These are phyloP conservation scores for Dictyostelium purpureum DNA, from an alignment of 78 protist species.

Conservation along the genomic window DNA sequence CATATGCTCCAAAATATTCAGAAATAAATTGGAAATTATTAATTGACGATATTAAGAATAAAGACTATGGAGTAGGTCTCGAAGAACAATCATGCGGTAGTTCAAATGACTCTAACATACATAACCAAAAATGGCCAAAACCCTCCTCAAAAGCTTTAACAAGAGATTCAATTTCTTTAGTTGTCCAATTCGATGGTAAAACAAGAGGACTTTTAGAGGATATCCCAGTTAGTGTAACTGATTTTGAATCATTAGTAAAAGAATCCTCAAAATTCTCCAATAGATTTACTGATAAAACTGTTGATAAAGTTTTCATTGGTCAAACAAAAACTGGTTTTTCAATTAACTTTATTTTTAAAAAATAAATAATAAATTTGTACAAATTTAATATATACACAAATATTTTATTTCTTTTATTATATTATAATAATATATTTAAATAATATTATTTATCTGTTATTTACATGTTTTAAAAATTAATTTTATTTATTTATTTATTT, in stretches of 20 bases:
- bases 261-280: neutral
- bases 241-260: constrained; percentile 2
- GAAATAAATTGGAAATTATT: constrained; percentile 62
- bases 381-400: too few species aligned
- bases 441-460: too few species aligned
- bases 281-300: neutral
- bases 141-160: neutral
- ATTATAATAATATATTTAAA: too few species aligned
- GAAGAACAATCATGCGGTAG: neutral
- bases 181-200: constrained; percentile 61
- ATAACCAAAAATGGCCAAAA: constrained; percentile 39
- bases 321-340: constrained; percentile 56
- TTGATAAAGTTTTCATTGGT: constrained; percentile 27
- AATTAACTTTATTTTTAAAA: constrained; percentile 28
- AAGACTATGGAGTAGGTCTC: neutral
- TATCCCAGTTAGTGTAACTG: neutral
- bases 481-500: too few species aligned
- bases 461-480: too few species aligned
- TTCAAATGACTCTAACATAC: neutral
- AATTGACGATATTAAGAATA: neutral
- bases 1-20: constrained; percentile 83
- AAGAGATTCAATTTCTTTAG: constrained; percentile 1
- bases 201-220: constrained; percentile 24
- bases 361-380: constrained; percentile 10
- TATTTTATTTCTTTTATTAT: too few species aligned